Percentiles rank a stretch among this genome's conserved stretches.
Conservation (phyloP, 768 basidiomycete genomes). For the Lactarius akahatsu region DNA sequence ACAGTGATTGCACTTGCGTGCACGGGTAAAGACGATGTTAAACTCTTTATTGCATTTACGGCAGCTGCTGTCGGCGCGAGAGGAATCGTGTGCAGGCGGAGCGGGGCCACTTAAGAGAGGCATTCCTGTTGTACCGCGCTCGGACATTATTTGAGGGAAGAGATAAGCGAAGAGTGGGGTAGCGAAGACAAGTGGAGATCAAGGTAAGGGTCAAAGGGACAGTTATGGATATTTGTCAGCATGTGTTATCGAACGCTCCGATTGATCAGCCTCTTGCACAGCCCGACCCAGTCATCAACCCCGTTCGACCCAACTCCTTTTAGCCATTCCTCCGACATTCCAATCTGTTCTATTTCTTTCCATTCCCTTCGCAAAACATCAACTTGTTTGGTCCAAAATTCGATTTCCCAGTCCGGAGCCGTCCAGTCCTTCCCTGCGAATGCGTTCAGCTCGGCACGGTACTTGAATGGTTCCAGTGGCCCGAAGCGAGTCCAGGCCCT, state of each 20-base stretch:
- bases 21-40: constrained; percentile 60
- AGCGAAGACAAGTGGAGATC: not conserved
- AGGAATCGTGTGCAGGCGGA: constrained; percentile 43
- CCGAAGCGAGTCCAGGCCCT: constrained; percentile 57
- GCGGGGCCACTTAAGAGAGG: constrained; percentile 68
- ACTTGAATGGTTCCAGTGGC: constrained; percentile 59
- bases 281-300: constrained; percentile 58
- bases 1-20: constrained; percentile 71
- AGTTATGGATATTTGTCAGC: not conserved
- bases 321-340: constrained; percentile 61
- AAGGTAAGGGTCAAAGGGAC: not conserved
- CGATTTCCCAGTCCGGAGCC: constrained; percentile 57
- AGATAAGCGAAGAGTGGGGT: not conserved
- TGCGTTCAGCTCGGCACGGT: constrained; percentile 57
- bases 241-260: constrained; percentile 31
- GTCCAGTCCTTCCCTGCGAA: constrained; percentile 43
- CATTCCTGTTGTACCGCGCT: constrained; percentile 43
- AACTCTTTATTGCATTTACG: constrained; percentile 77
- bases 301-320: constrained; percentile 60
- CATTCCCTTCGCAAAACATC: constrained; percentile 54
- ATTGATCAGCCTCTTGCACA: constrained; percentile 41
- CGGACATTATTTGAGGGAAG: constrained; percentile 7
- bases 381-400: constrained; percentile 47
- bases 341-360: constrained; percentile 54
- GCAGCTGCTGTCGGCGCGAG: constrained; percentile 44